Percentiles rank a stretch among this genome's conserved stretches.
phyloP scores from a whole-genome alignment of 2,329 filamentous ascomycete genomes.

The Trichoderma atroviride region DNA sequence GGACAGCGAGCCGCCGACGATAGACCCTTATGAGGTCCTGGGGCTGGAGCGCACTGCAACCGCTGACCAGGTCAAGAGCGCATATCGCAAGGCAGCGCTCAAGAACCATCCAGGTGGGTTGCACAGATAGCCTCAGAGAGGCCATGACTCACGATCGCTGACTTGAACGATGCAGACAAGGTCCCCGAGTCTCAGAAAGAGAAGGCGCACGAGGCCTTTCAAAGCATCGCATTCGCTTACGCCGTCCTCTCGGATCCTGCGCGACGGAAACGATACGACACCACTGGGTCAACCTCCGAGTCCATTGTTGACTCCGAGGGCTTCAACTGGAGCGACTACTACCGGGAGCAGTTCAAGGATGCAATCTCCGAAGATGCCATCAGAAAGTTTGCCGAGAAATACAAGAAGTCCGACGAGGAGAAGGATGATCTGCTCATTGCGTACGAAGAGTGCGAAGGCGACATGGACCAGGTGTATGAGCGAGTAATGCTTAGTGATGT shows the following conservation, averaged over 20 bases:
- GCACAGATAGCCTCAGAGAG: not conserved
- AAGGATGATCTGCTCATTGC: conserved; percentile 73
- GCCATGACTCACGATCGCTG: conserved; percentile 26
- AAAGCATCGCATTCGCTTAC: conserved; percentile 90
- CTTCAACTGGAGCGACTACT: conserved; percentile 92
- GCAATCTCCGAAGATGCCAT: conserved; percentile 76
- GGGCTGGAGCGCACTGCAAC: conserved; percentile 71
- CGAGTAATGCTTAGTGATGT: conserved; percentile 85
- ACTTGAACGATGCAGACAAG: conserved; percentile 65
- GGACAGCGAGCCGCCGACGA: conserved; percentile 61
- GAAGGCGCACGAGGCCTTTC: conserved; percentile 78
- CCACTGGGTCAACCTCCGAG: conserved; percentile 86
- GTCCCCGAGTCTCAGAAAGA: conserved; percentile 67
- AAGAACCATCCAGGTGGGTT: conserved; percentile 78
- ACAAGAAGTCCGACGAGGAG: conserved; percentile 88
- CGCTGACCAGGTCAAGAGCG: conserved; percentile 78
- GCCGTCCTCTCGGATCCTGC: conserved; percentile 83
- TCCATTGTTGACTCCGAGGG: conserved; percentile 74
- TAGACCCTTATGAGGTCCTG: conserved; percentile 81
- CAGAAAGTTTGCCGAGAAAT: conserved; percentile 72
- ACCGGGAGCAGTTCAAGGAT: conserved; percentile 78
- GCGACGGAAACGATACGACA: conserved; percentile 84
- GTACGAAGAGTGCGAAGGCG: conserved; percentile 72
- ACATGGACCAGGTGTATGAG: conserved; percentile 78
- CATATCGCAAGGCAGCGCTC: conserved; percentile 88